Evolutionary conservation across 495 filamentous ascomycete species (phyloP), one percentile per base, ranked within the genome.

Genomic region (Neohortaea acidophila): DNA sequence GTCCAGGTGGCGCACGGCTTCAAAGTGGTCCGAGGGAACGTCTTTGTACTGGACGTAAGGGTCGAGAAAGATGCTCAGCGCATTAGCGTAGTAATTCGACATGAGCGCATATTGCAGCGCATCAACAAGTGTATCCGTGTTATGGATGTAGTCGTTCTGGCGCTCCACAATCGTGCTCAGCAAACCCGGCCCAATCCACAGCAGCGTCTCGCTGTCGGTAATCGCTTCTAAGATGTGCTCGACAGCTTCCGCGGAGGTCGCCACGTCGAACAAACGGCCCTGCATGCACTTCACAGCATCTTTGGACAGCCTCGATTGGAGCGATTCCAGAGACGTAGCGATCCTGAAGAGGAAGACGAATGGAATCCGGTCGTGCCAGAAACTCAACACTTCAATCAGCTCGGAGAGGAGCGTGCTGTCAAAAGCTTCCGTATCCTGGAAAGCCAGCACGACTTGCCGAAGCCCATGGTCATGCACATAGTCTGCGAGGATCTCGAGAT

Each of bases 51-150:
- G 24, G 1, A 54, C 12, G 15, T 41, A 40, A 10, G 41, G 36
- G 1, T 60, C 58, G 13, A 71, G 63, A 24, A 92, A 61, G 13
- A 84, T 59, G 29, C 81, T 79, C n/a, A 93, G 60, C 0, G 82
- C 72, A 55, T 96, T 94, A 27, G 81, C 81, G 52, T 87, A 96
- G 55, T 92, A 94, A 56, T 93, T 84, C 21, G 79, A 84, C 87
- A 97, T 94, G 48, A 89, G 87, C 11, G 77, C 73, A 59, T 94
- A 94, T 79, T 91, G 45, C 10, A 36, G 55, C 34, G 81, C 76
- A 45, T 70, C 72, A 43, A 77, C 67, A 57, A 94, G 89, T 2
- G 72, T 69, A 33, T 82, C 75, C n/a, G 84, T 74, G 44, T 78
- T 86, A 38, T 84, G 83, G n/a, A 85, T 76, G 51, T 85, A 78